Conservation (phyloP, 768 basidiomycete species). For the Inosperma sp. region DNA sequence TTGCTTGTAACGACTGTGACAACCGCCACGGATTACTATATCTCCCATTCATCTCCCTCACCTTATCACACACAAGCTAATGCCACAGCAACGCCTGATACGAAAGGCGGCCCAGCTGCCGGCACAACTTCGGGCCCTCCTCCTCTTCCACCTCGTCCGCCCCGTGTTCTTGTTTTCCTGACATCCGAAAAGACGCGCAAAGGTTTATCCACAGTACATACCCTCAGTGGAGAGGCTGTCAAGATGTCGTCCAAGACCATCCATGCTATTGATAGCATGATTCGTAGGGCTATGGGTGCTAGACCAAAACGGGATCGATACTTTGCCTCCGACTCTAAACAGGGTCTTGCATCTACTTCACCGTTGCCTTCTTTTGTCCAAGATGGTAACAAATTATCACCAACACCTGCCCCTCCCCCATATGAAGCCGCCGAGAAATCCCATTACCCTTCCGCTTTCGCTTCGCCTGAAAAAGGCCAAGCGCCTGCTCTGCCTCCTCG, state of each 20-base stretch:
- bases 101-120: neutral
- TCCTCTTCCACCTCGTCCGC: slow-evolving; percentile 35
- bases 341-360: slow-evolving; percentile 14
- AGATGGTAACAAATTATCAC: neutral
- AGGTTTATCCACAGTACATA: slow-evolving; percentile 57
- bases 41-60: slow-evolving; percentile 50
- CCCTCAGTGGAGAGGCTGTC: slow-evolving; percentile 61
- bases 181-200: slow-evolving; percentile 56
- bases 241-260: slow-evolving; percentile 62
- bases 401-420: slow-evolving; percentile 1
- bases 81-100: slow-evolving; percentile 11
- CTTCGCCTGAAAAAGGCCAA: slow-evolving; percentile 6
- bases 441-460: neutral
- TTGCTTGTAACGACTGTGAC: slow-evolving; percentile 59
- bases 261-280: slow-evolving; percentile 53
- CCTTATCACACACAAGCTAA: slow-evolving; percentile 34
- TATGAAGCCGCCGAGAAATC: slow-evolving; percentile 6
- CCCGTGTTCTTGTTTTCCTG: slow-evolving; percentile 51
- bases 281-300: slow-evolving; percentile 51
- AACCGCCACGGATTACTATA: slow-evolving; percentile 57
- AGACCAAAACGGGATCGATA: slow-evolving; percentile 32
- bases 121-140: slow-evolving; percentile 15
- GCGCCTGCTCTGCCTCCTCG: slow-evolving; percentile 33
- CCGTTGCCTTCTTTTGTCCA: neutral
- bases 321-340: slow-evolving; percentile 3